Base-by-base conservation (phyloP, 2,329 filamentous ascomycete species). In the Penicillium rolfsii region DNA sequence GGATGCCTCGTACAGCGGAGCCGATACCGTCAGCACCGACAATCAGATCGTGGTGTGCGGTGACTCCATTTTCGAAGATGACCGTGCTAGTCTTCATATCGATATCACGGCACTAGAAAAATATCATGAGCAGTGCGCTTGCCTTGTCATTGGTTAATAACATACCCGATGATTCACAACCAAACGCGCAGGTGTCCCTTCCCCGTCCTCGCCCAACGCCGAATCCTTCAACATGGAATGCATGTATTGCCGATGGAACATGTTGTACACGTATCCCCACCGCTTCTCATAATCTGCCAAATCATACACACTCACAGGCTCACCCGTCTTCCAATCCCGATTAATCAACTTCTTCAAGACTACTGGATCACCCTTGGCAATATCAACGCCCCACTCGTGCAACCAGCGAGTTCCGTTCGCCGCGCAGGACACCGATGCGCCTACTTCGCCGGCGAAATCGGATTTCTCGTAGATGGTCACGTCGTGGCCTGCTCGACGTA, bases 181-280 rank as follows among this genome's bases (percentile, higher is more conserved):
- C 2, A 89, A 70, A 63, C 76, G 81, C 0, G 79, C 85, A 0
- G 87, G 85, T 1, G 62, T 73, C 0, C 87, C 87, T 43, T 81
- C 76, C 0, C 87, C 86, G 48, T 81, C 78, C 7, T 71, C 67
- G 16, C 82, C 80, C 61, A 85, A 58, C 0, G 87, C 87, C 53
- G 80, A 78, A 22, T 88, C 85, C 77, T 83, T 87, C 26, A 90
- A 73, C 86, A 89, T 89, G 6, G 78, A 71, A 66, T 90, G 88
- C 87, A 90, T 89, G 63, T 89, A 82, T 68, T 88, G 85, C 0
- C 87, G 80, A 69, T 90, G 87, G 66, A 90, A 90, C 85, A 89
- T 89, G 73, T 89, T 87, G 72, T 89, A 88, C 0, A 84, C 82
- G 72, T 85, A 83, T 12, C 87, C 87, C 87, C 87, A 90, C 57